phyloP scores from a whole-genome alignment of 768 basidiomycete species.

The Leucosporidium creatinivorum region DNA sequence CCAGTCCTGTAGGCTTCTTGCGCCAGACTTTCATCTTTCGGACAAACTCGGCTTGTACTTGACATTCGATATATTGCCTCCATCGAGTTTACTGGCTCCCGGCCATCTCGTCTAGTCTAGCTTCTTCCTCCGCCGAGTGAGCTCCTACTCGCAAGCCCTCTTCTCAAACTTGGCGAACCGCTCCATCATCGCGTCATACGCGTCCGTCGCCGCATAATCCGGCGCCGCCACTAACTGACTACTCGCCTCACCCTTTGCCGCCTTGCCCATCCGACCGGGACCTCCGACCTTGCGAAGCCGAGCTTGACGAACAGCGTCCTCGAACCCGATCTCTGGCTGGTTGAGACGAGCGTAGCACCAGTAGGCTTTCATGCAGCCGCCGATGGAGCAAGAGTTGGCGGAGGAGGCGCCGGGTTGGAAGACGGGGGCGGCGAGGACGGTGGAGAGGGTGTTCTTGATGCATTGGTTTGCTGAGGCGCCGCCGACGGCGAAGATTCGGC shows the following conservation, averaged over 20 bases:
- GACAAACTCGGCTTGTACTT: too few species aligned
- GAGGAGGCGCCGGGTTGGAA: conserved; percentile 37
- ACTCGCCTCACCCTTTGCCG: not conserved
- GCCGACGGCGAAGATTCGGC: conserved; percentile 41
- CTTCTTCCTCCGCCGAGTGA: too few species aligned
- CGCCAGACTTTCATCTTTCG: too few species aligned
- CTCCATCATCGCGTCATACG: not conserved
- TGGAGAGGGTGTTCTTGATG: conserved; percentile 38
- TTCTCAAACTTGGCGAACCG: conserved; percentile 1
- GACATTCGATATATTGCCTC: too few species aligned
- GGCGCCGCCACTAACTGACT: not conserved
- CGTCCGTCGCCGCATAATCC: not conserved
- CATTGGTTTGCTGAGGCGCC: conserved; percentile 39
- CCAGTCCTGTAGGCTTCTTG: too few species aligned
- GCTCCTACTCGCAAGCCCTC: not conserved
- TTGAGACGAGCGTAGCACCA: conserved; percentile 12
- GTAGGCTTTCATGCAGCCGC: conserved; percentile 14
- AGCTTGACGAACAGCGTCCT: not conserved
- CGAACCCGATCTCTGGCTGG: not conserved
- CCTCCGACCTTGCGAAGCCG: too few species aligned
- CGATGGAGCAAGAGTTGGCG: conserved; percentile 6
- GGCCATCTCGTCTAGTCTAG: too few species aligned
- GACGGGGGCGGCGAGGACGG: conserved; percentile 37
- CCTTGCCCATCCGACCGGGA: not conserved
- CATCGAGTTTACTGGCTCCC: too few species aligned